Evolutionary conservation across 176 grass and related monocot species (phyloP).

Genomic region (Oryza nivara): DNA sequence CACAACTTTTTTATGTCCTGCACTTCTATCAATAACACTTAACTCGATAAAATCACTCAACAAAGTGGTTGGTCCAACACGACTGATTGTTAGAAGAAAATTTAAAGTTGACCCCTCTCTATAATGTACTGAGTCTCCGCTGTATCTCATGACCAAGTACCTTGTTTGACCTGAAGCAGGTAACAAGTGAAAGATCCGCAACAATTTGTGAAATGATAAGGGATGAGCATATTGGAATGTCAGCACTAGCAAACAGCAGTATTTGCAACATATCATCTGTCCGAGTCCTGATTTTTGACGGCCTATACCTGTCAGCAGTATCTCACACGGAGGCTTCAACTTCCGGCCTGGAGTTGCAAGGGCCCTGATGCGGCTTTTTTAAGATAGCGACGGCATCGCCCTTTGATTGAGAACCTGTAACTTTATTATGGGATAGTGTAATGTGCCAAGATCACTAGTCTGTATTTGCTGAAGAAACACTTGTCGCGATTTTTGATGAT

Average conservation of each 20-base stretch:
- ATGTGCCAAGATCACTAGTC: conserved; percentile 5
- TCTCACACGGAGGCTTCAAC: neutral
- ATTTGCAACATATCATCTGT: conserved; percentile 23
- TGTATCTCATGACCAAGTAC: conserved; percentile 13
- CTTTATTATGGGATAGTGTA: conserved; percentile 33
- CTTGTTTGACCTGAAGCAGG: conserved; percentile 40
- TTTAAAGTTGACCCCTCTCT: conserved; percentile 15
- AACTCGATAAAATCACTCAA: conserved; percentile 14
- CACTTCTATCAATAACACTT: neutral
- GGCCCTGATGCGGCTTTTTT: conserved; percentile 52
- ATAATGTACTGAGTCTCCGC: neutral
- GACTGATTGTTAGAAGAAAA: neutral
- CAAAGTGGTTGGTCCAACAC: neutral
- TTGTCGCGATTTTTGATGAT: conserved; percentile 33
- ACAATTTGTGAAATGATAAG: conserved; percentile 17
- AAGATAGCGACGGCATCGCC: conserved; percentile 51
- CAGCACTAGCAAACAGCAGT: conserved; percentile 37
- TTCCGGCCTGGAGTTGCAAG: conserved; percentile 26
- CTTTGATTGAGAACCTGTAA: conserved; percentile 43
- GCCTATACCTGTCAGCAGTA: conserved; percentile 24
- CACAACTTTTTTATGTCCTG: neutral
- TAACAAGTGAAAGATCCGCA: conserved; percentile 39
- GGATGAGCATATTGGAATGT: conserved; percentile 31
- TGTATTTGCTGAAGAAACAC: conserved; percentile 35
- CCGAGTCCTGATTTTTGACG: conserved; percentile 32